phyloP scores from a whole-genome alignment of 192 early-diverging fungal species.

The Funneliformis mosseae region DNA sequence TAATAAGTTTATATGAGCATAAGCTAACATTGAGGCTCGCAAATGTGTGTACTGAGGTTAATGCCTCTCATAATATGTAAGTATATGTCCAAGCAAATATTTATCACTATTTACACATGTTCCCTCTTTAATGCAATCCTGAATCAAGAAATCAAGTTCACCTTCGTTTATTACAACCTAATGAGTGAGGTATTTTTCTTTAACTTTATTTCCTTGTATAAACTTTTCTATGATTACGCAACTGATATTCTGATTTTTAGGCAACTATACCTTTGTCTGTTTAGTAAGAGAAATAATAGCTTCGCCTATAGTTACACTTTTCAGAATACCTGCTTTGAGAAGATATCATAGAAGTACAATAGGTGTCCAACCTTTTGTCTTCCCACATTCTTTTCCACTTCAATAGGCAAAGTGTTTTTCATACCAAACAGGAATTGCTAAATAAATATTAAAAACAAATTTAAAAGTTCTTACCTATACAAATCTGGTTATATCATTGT shows the following conservation, averaged over 20 bases:
- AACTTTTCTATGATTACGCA: constrained; percentile 24
- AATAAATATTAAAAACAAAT: constrained; percentile 12
- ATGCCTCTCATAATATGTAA: no score
- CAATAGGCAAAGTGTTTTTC: not conserved
- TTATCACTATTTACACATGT: no score
- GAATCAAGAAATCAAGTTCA: no score
- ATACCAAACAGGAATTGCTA: constrained; percentile 13
- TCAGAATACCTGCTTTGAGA: constrained; percentile 7
- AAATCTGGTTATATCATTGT: constrained; percentile 15
- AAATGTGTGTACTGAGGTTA: no score
- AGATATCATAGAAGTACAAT: no score
- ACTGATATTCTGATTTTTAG: constrained; percentile 26
- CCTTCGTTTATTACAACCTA: no score
- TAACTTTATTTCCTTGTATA: constrained; percentile 4
- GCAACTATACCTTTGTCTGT: no score
- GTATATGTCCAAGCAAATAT: no score
- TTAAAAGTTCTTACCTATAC: not conserved
- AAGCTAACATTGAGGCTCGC: not conserved
- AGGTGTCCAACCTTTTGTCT: constrained; percentile 1
- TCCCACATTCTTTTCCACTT: not conserved
- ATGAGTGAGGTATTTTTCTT: constrained; percentile 19
- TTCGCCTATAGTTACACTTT: constrained; percentile 22
- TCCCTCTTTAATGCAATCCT: constrained; percentile 15
- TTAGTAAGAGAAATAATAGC: constrained; percentile 28
- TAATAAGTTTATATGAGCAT: constrained; percentile 1